Percentiles rank a stretch among this genome's conserved stretches.
phyloP scores from a whole-genome alignment of 2,329 filamentous ascomycete genomes.

The Sporothrix luriei region DNA sequence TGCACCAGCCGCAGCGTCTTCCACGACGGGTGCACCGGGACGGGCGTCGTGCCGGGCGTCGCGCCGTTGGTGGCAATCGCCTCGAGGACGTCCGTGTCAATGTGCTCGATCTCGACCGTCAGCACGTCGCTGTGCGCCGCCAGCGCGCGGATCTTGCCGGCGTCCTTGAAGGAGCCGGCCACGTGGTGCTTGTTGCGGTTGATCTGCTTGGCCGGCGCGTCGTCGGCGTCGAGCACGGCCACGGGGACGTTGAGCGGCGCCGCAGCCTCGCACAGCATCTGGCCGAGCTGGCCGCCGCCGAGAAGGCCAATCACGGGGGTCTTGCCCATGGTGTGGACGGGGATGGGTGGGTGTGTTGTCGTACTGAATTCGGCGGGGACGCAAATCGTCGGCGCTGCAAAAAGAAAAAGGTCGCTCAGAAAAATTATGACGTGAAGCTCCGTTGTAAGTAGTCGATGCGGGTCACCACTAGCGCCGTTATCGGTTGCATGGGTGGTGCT shows the following conservation, averaged over 20 bases:
- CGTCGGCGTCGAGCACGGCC: conserved; percentile 74
- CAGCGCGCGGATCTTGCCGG: conserved; percentile 75
- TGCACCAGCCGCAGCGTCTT: conserved; percentile 85
- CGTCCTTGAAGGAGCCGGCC: conserved; percentile 84
- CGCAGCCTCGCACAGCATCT: conserved; percentile 92
- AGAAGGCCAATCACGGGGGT: conserved; percentile 51
- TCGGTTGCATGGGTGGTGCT: conserved; percentile 2
- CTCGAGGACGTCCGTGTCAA: conserved; percentile 86
- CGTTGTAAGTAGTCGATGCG: conserved; percentile 19
- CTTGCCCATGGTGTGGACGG: not conserved
- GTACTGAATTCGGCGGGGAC: not conserved
- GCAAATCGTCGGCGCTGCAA: conserved; percentile 13
- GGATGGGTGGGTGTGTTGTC: not conserved
- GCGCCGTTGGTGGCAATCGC: conserved; percentile 70
- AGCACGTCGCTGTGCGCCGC: conserved; percentile 76
- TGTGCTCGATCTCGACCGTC: conserved; percentile 94
- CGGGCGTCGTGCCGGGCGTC: conserved; percentile 45
- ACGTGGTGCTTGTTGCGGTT: conserved; percentile 69
- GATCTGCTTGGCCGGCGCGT: conserved; percentile 82
- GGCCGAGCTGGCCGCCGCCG: conserved; percentile 75
- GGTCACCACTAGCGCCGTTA: conserved; percentile 14
- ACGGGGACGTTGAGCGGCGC: conserved; percentile 72
- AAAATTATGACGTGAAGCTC: conserved; percentile 21
- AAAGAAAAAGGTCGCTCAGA: not conserved
- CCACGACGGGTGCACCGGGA: conserved; percentile 76